phyloP scores from a whole-genome alignment of 352 stramenopile species.

The Pythium aphanidermatum region DNA sequence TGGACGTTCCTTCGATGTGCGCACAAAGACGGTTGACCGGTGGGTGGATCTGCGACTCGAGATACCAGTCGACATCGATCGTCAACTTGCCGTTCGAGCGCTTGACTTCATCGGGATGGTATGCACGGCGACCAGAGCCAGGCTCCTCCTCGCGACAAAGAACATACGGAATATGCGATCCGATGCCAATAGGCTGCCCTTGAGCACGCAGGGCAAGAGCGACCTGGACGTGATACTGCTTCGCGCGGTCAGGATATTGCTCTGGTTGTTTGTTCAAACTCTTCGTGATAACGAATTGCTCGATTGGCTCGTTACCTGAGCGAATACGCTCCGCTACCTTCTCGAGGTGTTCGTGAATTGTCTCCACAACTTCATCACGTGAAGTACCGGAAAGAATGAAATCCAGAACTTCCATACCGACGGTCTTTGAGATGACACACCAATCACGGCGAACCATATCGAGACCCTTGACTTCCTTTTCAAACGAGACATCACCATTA shows the following conservation, averaged over 20 bases:
- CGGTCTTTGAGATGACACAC: conserved; percentile 97
- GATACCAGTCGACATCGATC: conserved; percentile 96
- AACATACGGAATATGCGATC: conserved; percentile 99
- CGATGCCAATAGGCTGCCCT: conserved; percentile 95
- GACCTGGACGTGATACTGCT: conserved; percentile 97
- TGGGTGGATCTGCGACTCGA: conserved; percentile 95
- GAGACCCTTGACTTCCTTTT: conserved; percentile 98
- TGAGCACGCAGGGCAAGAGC: conserved; percentile 93
- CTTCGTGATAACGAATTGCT: conserved; percentile 99
- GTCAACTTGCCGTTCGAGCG: conserved; percentile 74
- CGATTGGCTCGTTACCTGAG: conserved; percentile 90
- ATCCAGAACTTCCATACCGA: conserved; percentile 95
- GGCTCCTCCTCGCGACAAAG: conserved; percentile 90
- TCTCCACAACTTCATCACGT: conserved; percentile 94
- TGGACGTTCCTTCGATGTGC: conserved; percentile 97
- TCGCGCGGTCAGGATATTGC: conserved; percentile 96
- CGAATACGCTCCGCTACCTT: conserved; percentile 92
- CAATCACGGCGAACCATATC: conserved; percentile 98
- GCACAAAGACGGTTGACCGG: conserved; percentile 97
- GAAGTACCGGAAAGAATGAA: conserved; percentile 94
- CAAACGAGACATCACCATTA: conserved; percentile 57
- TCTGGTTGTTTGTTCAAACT: conserved; percentile 98
- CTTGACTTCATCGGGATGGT: conserved; percentile 85
- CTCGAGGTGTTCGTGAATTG: conserved; percentile 95
- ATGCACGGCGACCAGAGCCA: conserved; percentile 62